phyloP scores from a whole-genome alignment of 1,284 basidiomycete genomes.

The Paramarasmius palmivorus region DNA sequence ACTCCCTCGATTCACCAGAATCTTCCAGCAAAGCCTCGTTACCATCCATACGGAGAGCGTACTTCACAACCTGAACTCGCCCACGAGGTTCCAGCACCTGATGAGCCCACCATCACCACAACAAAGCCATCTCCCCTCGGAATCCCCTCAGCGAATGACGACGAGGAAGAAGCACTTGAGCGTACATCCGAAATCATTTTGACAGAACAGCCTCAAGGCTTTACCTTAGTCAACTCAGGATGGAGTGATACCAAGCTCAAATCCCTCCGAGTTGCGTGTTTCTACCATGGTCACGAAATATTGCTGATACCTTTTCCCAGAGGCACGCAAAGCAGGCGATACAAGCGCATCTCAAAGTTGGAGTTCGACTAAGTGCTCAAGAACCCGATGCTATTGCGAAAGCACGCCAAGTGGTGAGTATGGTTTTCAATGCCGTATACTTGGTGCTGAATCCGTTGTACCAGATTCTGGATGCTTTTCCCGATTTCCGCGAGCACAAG shows the following conservation, averaged over 20 bases:
- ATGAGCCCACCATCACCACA: neutral
- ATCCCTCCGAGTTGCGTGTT: neutral
- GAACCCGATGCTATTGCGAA: neutral
- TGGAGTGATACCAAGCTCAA: neutral
- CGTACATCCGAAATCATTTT: neutral
- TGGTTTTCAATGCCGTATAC: neutral
- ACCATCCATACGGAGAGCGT: neutral
- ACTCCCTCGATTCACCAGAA: neutral
- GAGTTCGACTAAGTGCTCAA: neutral
- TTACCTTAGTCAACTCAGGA: neutral
- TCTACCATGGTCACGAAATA: neutral
- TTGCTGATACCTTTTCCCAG: neutral
- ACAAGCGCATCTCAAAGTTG: neutral
- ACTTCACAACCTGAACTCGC: neutral
- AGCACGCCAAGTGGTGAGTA: neutral
- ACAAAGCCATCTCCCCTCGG: neutral
- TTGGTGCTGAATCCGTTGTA: neutral
- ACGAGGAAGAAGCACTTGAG: neutral
- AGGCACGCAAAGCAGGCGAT: neutral
- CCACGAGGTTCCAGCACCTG: neutral
- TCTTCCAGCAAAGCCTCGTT: neutral
- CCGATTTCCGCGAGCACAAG: neutral
- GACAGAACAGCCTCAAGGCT: neutral
- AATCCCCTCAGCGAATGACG: neutral
- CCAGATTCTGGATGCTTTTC: constrained; percentile 1